Base-by-base conservation (phyloP, 2,329 filamentous ascomycete genomes). In the Sporothrix curviconia region DNA sequence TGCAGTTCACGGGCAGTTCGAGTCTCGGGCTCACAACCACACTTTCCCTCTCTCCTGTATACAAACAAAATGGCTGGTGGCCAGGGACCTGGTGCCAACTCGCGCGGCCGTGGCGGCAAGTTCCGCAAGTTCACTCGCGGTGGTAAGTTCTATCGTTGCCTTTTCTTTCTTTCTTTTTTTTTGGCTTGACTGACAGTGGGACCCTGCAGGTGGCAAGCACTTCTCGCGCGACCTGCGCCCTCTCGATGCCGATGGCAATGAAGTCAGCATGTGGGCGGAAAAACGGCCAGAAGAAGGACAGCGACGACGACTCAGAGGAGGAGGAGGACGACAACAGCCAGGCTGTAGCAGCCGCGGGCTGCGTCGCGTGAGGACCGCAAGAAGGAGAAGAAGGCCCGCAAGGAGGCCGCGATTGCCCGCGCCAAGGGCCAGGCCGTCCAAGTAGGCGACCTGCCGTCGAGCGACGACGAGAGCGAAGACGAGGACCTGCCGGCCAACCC, bases 41-140 rank as follows among this genome's bases (percentile, higher is more conserved):
- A 8, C 24, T 19, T 34, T 14, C 30, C n/a, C 7, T 12, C 28
- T 32, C 4, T 17, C 50, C 11, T 22, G 24, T 40, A n/a, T 17
- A 30, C 11, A 15, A 19, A 15, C 30, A 60, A 42, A 3, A 63
- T 62, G 69, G 71, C 71, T 61, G 69, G 70, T 59, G 69, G 71
- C 55, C 67, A 67, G 61, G 68, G 59, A 61, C 72, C 78, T 43
- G 77, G 76, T 62, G 66, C 71, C 40, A 77, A 71, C 71, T 79
- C 86, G 63, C 82, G 90, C 70, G 91, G 90, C 66, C 88, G 92
- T 70, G 91, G 88, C 67, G 90, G 92, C 74, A 97, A 97, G 76
- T 96, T 92, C 73, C 89, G 85, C 77, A 97, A 96, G 78, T 90
- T 87, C 65, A 91, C 90, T 66, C 83, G 92, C 75, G 92, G 92